Percentiles rank a stretch among this genome's conserved stretches.
Evolutionary conservation across 169 alveolate species (phyloP).

Genomic region (Toxoplasma gondii): DNA sequence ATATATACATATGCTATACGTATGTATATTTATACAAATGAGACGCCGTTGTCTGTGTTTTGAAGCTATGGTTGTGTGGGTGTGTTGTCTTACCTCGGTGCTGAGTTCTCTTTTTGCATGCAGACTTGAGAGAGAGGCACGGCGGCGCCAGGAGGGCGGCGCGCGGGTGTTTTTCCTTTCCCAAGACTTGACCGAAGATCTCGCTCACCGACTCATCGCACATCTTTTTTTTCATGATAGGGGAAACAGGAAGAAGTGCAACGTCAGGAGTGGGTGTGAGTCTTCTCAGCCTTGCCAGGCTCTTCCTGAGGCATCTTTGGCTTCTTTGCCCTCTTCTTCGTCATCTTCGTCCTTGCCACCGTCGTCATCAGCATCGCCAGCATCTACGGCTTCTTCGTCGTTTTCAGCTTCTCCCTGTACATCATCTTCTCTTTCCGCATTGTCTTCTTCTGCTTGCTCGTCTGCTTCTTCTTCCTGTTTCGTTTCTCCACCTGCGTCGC

Average conservation of each 20-base stretch:
- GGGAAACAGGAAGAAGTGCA: background rate
- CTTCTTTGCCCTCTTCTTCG: background rate
- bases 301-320: background rate
- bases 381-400: background rate
- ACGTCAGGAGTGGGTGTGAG: background rate
- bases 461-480: background rate
- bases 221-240: constrained; percentile 68
- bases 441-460: background rate
- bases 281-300: too few species aligned
- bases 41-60: too few species aligned
- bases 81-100: too few species aligned
- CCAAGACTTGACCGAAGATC: constrained; percentile 71
- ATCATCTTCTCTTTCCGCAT: background rate
- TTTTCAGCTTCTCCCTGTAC: background rate
- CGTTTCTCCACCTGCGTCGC: background rate
- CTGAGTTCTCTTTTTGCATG: background rate
- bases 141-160: constrained; percentile 22
- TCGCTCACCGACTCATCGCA: constrained; percentile 67
- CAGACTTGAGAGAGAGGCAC: background rate
- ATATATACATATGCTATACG: too few species aligned
- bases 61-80: too few species aligned
- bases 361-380: background rate
- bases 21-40: too few species aligned
- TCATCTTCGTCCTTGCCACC: background rate
- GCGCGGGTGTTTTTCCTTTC: constrained; percentile 74